phyloP scores from a whole-genome alignment of 345 rosid genomes.

The Barbarea vulgaris region DNA sequence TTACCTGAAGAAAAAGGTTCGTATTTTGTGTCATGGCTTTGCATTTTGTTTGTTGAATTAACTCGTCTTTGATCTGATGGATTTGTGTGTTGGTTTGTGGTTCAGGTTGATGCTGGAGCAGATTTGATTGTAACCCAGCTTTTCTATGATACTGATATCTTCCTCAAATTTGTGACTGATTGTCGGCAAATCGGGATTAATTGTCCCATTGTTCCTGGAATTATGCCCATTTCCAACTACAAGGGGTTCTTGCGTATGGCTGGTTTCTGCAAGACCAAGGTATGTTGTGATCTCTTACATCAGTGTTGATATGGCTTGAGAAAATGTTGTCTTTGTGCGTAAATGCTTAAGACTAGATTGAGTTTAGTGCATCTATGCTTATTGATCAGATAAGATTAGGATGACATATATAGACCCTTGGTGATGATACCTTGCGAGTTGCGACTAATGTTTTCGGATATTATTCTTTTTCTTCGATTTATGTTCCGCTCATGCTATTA shows the following conservation, averaged over 20 bases:
- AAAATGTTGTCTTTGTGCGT: constrained; percentile 6
- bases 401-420: constrained; percentile 1
- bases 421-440: constrained; percentile 15
- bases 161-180: constrained; percentile 90
- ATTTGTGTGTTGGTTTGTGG: constrained; percentile 7
- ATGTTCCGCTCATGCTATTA: neutral
- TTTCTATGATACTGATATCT: constrained; percentile 87
- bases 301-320: neutral
- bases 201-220: constrained; percentile 95
- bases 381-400: neutral
- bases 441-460: neutral
- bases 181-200: constrained; percentile 87
- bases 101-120: constrained; percentile 96
- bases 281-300: constrained; percentile 28
- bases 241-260: constrained; percentile 93
- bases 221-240: constrained; percentile 95
- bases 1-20: constrained; percentile 86
- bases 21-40: neutral
- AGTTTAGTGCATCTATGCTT: constrained; percentile 3
- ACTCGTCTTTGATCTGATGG: constrained; percentile 18
- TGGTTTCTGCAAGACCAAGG: constrained; percentile 97
- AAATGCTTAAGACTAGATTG: neutral
- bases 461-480: neutral
- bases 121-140: constrained; percentile 86
- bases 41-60: constrained; percentile 3